Evolutionary conservation across 208 protist species (phyloP).

Genomic region (Crithidia thermophila): DNA sequence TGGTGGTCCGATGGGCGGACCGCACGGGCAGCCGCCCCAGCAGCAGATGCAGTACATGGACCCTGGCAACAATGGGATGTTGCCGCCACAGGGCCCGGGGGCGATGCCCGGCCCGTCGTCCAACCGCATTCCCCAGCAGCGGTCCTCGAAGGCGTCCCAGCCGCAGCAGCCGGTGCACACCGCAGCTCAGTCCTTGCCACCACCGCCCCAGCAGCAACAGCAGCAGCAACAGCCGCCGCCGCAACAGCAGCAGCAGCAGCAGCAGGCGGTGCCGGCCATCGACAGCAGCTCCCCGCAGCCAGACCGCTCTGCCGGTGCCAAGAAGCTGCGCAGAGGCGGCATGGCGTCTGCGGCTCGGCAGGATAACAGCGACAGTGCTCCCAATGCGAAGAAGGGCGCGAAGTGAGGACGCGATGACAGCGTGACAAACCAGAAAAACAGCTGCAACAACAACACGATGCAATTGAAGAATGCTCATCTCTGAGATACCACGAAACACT

Average conservation of each 20-base stretch:
- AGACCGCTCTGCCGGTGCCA: conserved; percentile 21
- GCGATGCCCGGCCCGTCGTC: conserved; percentile 27
- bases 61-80: conserved; percentile 29
- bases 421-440: too few relatives aligned
- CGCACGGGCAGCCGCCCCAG: conserved; percentile 36
- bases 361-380: conserved; percentile 19
- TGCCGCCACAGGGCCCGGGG: conserved; percentile 17
- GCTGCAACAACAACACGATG: too few relatives aligned
- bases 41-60: conserved; percentile 50
- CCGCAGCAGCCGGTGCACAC: conserved; percentile 49
- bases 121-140: conserved; percentile 29
- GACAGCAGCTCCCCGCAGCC: conserved; percentile 48
- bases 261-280: conserved; percentile 43
- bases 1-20: conserved; percentile 10
- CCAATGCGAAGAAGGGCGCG: conserved; percentile 17
- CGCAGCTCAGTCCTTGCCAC: conserved; percentile 20
- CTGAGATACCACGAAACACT: too few relatives aligned
- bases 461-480: too few relatives aligned
- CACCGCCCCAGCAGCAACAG: conserved; percentile 21
- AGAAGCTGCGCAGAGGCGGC: conserved; percentile 59
- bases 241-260: conserved; percentile 21
- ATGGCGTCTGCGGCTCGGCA: conserved; percentile 32
- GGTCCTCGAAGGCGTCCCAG: conserved; percentile 36
- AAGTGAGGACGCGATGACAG: conserved; percentile 4
- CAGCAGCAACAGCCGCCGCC: conserved; percentile 22